These are phyloP conservation scores for Mycena galericulata DNA, from an alignment of 768 basidiomycete species.

Conservation along the genomic window DNA sequence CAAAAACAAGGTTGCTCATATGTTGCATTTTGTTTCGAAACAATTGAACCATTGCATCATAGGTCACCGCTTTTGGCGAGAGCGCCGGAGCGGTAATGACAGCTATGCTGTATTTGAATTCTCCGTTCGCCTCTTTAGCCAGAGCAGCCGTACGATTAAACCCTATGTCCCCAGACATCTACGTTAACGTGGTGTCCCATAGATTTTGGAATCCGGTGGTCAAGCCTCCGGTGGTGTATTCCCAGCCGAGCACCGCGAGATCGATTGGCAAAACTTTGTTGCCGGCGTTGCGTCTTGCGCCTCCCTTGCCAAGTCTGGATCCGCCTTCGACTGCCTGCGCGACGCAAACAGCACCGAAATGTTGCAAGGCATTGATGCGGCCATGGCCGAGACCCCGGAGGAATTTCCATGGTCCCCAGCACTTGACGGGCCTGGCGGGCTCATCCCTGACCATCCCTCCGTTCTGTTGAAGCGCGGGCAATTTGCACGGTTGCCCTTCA, in stretches of 20 bases:
- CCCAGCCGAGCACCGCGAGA: constrained; percentile 42
- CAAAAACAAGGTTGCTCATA: not conserved
- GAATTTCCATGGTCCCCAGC: constrained; percentile 49
- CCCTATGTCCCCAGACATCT: not conserved
- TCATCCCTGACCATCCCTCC: constrained; percentile 53
- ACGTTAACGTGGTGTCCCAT: not conserved
- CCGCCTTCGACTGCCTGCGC: constrained; percentile 47
- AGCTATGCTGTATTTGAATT: constrained; percentile 30
- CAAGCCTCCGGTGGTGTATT: constrained; percentile 42
- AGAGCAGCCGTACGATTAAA: constrained; percentile 45
- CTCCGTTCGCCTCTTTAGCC: constrained; percentile 41
- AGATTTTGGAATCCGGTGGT: constrained; percentile 60
- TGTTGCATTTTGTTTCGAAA: not conserved
- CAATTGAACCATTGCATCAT: not conserved
- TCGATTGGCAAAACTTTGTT: constrained; percentile 47
- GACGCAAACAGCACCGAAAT: constrained; percentile 44
- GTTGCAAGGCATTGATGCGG: constrained; percentile 39
- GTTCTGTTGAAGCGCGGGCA: constrained; percentile 45
- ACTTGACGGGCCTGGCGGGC: constrained; percentile 53
- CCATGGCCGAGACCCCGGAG: constrained; percentile 36
- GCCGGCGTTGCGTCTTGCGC: constrained; percentile 43
- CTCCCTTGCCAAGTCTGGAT: constrained; percentile 39
- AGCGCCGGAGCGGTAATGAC: constrained; percentile 27
- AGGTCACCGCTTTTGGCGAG: constrained; percentile 48
- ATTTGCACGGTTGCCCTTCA: constrained; percentile 55